Conservation (phyloP, 108 stramenopile species). For the Stephanodiscus minutulus region DNA sequence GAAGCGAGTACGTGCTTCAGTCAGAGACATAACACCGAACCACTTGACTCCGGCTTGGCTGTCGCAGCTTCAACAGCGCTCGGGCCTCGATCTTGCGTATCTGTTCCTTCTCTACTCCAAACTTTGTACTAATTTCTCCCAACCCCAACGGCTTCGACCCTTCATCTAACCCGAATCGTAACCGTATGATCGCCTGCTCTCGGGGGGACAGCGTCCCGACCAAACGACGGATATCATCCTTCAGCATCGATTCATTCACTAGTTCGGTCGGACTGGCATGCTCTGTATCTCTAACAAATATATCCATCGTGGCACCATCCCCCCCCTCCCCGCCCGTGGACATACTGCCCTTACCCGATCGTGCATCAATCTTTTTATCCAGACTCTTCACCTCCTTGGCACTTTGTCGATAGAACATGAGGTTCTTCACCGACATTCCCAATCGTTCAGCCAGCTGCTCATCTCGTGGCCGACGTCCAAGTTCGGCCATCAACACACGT, state of each 20-base stretch:
- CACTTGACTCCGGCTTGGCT: conserved; percentile 58
- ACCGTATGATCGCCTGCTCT: conserved; percentile 76
- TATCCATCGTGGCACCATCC: conserved; percentile 40
- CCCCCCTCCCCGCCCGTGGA: conserved; percentile 28
- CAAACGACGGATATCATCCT: conserved; percentile 53
- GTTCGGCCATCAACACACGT: conserved; percentile 43
- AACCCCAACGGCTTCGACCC: conserved; percentile 56
- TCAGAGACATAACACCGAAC: conserved; percentile 59
- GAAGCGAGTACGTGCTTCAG: too few relatives aligned
- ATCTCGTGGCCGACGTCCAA: conserved; percentile 60
- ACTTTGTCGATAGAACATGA: conserved; percentile 53
- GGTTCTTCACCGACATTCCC: conserved; percentile 56
- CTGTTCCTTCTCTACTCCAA: conserved; percentile 62
- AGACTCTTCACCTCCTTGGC: conserved; percentile 56
- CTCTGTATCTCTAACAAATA: conserved; percentile 55
- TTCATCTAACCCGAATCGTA: conserved; percentile 85
- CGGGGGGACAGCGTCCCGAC: conserved; percentile 60
- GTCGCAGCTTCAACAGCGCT: conserved; percentile 77
- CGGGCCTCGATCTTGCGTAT: conserved; percentile 80
- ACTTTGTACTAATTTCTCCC: conserved; percentile 66
- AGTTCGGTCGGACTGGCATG: conserved; percentile 52
- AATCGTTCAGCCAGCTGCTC: conserved; percentile 66
- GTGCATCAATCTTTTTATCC: conserved; percentile 53
- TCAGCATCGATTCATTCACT: conserved; percentile 53
- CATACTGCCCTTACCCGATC: conserved; percentile 49